phyloP scores from a whole-genome alignment of 148 eudicot genomes.

The Beta vulgaris region DNA sequence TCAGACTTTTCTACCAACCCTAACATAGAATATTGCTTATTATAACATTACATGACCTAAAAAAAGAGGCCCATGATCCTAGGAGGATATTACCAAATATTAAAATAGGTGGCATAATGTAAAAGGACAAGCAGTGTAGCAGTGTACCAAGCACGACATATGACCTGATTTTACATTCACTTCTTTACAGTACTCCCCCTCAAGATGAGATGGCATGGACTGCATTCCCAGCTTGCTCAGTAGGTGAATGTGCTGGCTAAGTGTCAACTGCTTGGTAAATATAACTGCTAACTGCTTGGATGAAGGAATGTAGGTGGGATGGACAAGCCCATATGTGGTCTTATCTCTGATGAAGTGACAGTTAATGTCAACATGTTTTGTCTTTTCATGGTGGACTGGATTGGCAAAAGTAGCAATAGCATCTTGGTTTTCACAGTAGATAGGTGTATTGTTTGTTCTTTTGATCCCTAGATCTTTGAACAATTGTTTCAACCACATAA shows the following conservation, averaged over 20 bases:
- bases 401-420: background rate
- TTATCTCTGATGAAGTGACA: background rate
- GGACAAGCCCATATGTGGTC: background rate
- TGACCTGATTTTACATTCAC: background rate
- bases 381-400: background rate
- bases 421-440: background rate
- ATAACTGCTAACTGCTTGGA: conserved; percentile 1
- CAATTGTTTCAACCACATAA: background rate
- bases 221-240: background rate
- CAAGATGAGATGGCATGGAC: conserved; percentile 6
- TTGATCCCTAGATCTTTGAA: background rate
- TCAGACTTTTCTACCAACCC: too few species aligned
- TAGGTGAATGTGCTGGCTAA: background rate
- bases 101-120: too few species aligned
- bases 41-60: background rate
- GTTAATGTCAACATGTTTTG: background rate
- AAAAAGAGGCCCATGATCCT: background rate
- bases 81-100: background rate
- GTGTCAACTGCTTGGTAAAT: background rate
- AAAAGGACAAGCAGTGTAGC: background rate
- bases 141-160: background rate
- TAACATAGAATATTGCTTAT: too few species aligned
- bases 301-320: too few species aligned
- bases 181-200: background rate
- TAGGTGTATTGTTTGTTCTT: too few species aligned